phyloP scores from a whole-genome alignment of 768 basidiomycete genomes.

The Lentinula sp. region DNA sequence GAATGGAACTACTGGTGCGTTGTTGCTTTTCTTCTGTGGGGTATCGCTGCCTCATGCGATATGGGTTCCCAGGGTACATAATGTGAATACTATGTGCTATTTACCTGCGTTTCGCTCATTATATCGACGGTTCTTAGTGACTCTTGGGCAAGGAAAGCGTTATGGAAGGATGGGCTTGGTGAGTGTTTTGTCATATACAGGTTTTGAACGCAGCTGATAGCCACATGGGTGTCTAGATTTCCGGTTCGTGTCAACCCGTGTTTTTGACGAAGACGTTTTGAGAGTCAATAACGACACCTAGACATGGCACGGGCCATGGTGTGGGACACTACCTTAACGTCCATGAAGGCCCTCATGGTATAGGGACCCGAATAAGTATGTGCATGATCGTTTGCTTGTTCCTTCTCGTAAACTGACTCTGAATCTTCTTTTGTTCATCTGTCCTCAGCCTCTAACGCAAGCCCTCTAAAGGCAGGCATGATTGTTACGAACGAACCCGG shows the following conservation, averaged over 20 bases:
- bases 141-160: slow-evolving; percentile 66
- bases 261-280: slow-evolving; percentile 1
- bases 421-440: background rate
- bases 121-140: slow-evolving; percentile 41
- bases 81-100: slow-evolving; percentile 34
- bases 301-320: slow-evolving; percentile 93
- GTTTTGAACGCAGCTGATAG: background rate
- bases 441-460: slow-evolving; percentile 51
- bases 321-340: slow-evolving; percentile 94
- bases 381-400: background rate
- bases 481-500: slow-evolving; percentile 93
- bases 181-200: slow-evolving; percentile 12
- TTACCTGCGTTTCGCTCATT: background rate
- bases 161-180: slow-evolving; percentile 91
- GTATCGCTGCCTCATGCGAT: background rate
- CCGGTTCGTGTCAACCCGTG: slow-evolving; percentile 30
- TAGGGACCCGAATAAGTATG: slow-evolving; percentile 36
- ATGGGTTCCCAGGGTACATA: slow-evolving; percentile 36
- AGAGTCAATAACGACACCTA: slow-evolving; percentile 14
- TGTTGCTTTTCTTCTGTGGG: slow-evolving; percentile 17
- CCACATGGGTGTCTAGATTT: slow-evolving; percentile 40
- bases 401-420: background rate
- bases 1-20: slow-evolving; percentile 63
- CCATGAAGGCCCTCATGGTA: slow-evolving; percentile 75
- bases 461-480: slow-evolving; percentile 76